Base-by-base conservation (phyloP, 139 green algal genomes). In the Volvox africanus region DNA sequence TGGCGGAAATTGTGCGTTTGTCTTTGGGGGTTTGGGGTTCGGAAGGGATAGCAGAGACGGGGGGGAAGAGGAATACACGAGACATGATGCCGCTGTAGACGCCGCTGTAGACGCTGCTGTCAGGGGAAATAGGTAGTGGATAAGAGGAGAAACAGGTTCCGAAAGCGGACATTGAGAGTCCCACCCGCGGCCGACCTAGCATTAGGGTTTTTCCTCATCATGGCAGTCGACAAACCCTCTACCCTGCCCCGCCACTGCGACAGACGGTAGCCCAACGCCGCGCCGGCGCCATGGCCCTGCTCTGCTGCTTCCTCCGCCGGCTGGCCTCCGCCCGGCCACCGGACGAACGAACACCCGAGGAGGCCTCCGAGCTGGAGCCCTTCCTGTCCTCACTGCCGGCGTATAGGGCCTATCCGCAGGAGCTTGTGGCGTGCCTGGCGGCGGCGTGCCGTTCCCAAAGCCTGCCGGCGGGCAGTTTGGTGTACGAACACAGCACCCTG, bases 301-400 rank as follows among this genome's bases (percentile, higher is more conserved):
- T 89, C 37, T 82, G 69, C 85, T 73, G 69, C 85, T 71, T 44
- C 69, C 18, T 89, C 9, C 85, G 85, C 26, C 69, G 69, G 19
- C n/a, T 82, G 69, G 69, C 44, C 11, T 22, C n/a, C 14, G 36
- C 1, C 24, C 69, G 85, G 6, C 9, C 44, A 12, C 37, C 85
- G 0, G 37, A 37, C 19, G 24, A 14, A 0, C 85, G 85, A n/a
- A 89, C 85, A 5, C 69, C 85, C 14, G 85, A 95, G 68, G 95
- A 98, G 77, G 93, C 93, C 1, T 71, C 90, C 1, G 96, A 98
- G 91, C 81, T 99, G 88, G 90, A 96, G 94, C 96, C 97, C 12
- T 83, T 98, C 73, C 92, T 99, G 68, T 96, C 97, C 50, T 92
- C 91, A 2, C 85, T 89, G 69, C 69, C 85, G 2, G 37, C 85